phyloP scores from a whole-genome alignment of 768 basidiomycete species.

The Pisolithus microcarpus region DNA sequence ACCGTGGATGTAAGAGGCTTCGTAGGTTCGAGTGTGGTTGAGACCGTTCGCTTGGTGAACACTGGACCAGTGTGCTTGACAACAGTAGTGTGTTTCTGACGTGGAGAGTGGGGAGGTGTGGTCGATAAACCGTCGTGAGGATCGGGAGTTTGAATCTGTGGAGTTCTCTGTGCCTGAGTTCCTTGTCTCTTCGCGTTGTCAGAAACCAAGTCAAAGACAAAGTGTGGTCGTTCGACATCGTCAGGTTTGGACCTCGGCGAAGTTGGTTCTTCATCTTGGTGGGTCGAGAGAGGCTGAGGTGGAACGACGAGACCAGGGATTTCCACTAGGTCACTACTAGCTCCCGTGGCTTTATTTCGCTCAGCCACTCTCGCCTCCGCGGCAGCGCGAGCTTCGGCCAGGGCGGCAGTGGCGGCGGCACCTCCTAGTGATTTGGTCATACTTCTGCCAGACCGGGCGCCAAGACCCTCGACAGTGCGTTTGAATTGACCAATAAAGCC shows the following conservation, averaged over 20 bases:
- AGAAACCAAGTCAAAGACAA: conserved; percentile 56
- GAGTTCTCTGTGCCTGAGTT: conserved; percentile 16
- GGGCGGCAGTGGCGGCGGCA: conserved; percentile 42
- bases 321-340: conserved; percentile 16
- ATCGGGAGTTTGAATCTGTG: conserved; percentile 2
- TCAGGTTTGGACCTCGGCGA: conserved; percentile 1
- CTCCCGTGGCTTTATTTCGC: conserved; percentile 45
- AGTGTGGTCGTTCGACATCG: conserved; percentile 34
- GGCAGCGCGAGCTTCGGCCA: conserved; percentile 58
- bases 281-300: conserved; percentile 1
- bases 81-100: conserved; percentile 18
- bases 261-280: neutral
- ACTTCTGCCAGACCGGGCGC: conserved; percentile 50
- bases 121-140: conserved; percentile 38
- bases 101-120: conserved; percentile 54
- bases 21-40: conserved; percentile 21
- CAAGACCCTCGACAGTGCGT: conserved; percentile 63
- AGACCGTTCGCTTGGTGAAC: conserved; percentile 48
- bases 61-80: conserved; percentile 39
- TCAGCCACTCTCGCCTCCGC: conserved; percentile 68
- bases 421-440: conserved; percentile 59
- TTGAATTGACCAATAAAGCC: conserved; percentile 63
- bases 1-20: conserved; percentile 3
- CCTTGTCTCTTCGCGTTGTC: conserved; percentile 20
- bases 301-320: conserved; percentile 12